A percentile compares a stretch with the other conserved stretches of the same genome.
phyloP scores from a whole-genome alignment of 129 eudicot genomes.

The Apium graveolens region DNA sequence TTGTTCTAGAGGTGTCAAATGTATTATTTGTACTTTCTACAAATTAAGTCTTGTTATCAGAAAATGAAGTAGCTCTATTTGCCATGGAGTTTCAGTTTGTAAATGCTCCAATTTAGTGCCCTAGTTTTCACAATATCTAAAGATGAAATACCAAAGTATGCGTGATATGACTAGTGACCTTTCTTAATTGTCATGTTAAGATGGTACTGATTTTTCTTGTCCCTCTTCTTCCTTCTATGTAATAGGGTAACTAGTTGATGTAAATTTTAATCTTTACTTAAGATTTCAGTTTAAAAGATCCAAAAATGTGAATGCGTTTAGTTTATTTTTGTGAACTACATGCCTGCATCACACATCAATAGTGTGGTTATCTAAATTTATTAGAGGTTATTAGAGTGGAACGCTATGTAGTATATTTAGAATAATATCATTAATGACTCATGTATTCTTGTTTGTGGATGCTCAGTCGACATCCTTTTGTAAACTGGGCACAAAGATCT shows the following conservation, averaged over 20 bases:
- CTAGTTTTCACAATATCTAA: background rate
- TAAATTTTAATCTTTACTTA: too few relatives aligned
- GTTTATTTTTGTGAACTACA: background rate
- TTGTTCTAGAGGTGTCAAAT: background rate
- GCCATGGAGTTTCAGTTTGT: background rate
- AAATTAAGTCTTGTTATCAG: too few relatives aligned
- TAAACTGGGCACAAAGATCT: slow-evolving; percentile 79
- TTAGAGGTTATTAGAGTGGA: background rate
- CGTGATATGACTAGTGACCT: background rate
- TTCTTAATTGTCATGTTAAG: background rate
- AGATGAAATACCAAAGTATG: background rate
- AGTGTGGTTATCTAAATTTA: background rate
- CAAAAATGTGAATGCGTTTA: background rate
- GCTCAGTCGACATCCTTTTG: slow-evolving; percentile 63
- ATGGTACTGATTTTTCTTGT: background rate
- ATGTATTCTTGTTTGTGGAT: background rate
- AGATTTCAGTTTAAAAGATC: background rate
- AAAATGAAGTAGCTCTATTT: background rate
- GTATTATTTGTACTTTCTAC: background rate
- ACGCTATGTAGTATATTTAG: background rate
- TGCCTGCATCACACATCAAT: background rate
- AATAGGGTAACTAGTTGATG: background rate
- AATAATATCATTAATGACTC: background rate
- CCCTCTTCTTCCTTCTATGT: background rate
- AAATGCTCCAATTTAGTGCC: background rate